phyloP scores from a whole-genome alignment of 208 protist genomes.

The Wallacemonas sp. region DNA sequence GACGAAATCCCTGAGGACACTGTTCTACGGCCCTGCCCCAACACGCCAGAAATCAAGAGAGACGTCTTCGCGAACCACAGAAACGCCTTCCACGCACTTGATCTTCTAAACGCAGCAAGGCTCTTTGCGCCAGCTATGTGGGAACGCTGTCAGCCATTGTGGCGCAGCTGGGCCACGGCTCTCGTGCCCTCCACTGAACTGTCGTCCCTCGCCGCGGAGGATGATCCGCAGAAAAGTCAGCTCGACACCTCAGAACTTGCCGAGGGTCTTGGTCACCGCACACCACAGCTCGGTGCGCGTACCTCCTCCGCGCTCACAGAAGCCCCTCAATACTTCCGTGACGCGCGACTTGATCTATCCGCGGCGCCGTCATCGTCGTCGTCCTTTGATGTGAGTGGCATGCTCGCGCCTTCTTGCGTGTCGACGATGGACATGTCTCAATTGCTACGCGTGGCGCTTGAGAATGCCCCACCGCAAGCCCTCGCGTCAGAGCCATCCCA shows the following conservation, averaged over 20 bases:
- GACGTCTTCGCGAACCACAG: background rate
- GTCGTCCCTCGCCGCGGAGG: too few species aligned
- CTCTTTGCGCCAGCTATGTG: background rate
- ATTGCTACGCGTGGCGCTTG: background rate
- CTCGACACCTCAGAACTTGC: too few species aligned
- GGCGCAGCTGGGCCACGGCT: background rate
- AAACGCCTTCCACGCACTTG: background rate
- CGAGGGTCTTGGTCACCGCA: too few species aligned
- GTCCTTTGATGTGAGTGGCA: too few species aligned
- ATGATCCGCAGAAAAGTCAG: too few species aligned
- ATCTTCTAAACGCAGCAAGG: background rate
- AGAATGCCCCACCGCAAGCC: slow-evolving; percentile 7
- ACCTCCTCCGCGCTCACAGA: slow-evolving; percentile 23
- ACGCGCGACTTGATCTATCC: slow-evolving; percentile 42
- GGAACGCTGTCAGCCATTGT: background rate
- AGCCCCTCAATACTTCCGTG: slow-evolving; percentile 53
- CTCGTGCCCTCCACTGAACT: background rate
- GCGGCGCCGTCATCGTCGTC: background rate
- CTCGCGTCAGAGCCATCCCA: slow-evolving; percentile 9
- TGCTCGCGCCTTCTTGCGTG: too few species aligned
- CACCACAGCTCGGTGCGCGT: background rate
- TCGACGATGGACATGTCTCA: too few species aligned
- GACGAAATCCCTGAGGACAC: background rate
- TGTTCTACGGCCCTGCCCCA: background rate
- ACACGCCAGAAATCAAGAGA: background rate